Percentiles rank a stretch among this genome's conserved stretches.
phyloP scores from a whole-genome alignment of 768 basidiomycete genomes.

The Neoboletus brunneissimus region DNA sequence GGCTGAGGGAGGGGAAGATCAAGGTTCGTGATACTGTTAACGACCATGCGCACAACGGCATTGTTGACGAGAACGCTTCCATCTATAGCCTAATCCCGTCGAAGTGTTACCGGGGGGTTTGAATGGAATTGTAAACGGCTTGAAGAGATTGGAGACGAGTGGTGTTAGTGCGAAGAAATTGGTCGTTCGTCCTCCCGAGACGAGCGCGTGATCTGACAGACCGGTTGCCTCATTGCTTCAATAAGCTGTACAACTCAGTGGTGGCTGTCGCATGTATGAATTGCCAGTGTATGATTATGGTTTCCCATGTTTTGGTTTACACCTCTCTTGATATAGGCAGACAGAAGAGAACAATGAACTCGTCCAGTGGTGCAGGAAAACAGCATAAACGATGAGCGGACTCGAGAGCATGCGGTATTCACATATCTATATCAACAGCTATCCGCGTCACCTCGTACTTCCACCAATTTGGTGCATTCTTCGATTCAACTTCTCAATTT shows the following conservation, averaged over 20 bases:
- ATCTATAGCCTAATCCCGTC: slow-evolving; percentile 34
- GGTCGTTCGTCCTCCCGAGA: slow-evolving; percentile 28
- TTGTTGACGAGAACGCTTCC: not conserved
- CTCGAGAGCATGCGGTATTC: too few relatives aligned
- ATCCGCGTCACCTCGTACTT: not conserved
- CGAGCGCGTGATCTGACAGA: not conserved
- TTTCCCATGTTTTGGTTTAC: not conserved
- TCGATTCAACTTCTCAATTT: not conserved
- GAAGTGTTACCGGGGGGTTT: slow-evolving; percentile 40
- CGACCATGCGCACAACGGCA: not conserved
- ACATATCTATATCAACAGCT: not conserved
- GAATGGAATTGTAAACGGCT: slow-evolving; percentile 29
- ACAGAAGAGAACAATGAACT: not conserved
- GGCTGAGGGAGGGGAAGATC: slow-evolving; percentile 19
- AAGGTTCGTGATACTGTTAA: slow-evolving; percentile 6
- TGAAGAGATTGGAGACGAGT: slow-evolving; percentile 28
- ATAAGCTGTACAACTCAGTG: not conserved
- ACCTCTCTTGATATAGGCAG: not conserved
- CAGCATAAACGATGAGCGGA: too few relatives aligned
- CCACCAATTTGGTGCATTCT: not conserved
- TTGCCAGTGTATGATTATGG: not conserved
- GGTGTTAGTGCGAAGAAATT: slow-evolving; percentile 41
- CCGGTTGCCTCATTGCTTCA: not conserved
- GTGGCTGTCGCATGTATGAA: not conserved
- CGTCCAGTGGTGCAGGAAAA: not conserved